phyloP scores from a whole-genome alignment of 1,139 yeast genomes.

The Blastobotrys ciferrii region DNA sequence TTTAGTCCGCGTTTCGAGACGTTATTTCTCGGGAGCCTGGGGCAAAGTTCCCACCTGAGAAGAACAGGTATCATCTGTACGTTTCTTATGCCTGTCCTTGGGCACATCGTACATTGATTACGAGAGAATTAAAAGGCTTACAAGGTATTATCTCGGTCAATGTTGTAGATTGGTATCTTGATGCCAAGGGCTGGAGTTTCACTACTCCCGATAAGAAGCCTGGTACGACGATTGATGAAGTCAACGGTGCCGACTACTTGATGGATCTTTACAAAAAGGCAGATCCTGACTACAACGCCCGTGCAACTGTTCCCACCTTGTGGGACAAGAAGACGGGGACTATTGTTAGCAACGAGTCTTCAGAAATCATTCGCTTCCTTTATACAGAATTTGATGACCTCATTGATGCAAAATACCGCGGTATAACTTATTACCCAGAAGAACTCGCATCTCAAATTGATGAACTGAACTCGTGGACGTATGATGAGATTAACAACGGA shows the following conservation, averaged over 20 bases:
- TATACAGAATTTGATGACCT: conserved; percentile 64
- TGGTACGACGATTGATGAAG: conserved; percentile 64
- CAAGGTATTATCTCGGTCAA: conserved; percentile 52
- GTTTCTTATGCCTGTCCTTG: conserved; percentile 92
- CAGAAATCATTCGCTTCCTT: conserved; percentile 83
- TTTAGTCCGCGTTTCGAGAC: conserved; percentile 50
- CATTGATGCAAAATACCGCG: conserved; percentile 48
- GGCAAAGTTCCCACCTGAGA: conserved; percentile 67
- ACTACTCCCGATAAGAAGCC: conserved; percentile 47
- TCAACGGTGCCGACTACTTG: conserved; percentile 60
- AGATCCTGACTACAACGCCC: conserved; percentile 69
- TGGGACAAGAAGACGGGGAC: conserved; percentile 84
- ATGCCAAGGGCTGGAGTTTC: conserved; percentile 82
- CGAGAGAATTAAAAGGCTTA: conserved; percentile 77
- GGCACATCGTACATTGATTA: conserved; percentile 85
- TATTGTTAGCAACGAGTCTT: conserved; percentile 85
- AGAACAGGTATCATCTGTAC: conserved; percentile 79
- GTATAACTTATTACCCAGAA: conserved; percentile 64
- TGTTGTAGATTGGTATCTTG: conserved; percentile 89
- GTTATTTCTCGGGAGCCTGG: conserved; percentile 58
- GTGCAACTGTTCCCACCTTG: conserved; percentile 88
- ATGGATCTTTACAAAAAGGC: conserved; percentile 74
- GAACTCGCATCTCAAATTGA: conserved; percentile 58
- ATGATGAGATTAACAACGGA: conserved; percentile 85
- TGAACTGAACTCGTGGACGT: conserved; percentile 78